Percentiles rank a stretch among this genome's conserved stretches.
Evolutionary conservation across 2,329 filamentous ascomycete species (phyloP).

Genomic region (Hymenoscyphus infarciens): DNA sequence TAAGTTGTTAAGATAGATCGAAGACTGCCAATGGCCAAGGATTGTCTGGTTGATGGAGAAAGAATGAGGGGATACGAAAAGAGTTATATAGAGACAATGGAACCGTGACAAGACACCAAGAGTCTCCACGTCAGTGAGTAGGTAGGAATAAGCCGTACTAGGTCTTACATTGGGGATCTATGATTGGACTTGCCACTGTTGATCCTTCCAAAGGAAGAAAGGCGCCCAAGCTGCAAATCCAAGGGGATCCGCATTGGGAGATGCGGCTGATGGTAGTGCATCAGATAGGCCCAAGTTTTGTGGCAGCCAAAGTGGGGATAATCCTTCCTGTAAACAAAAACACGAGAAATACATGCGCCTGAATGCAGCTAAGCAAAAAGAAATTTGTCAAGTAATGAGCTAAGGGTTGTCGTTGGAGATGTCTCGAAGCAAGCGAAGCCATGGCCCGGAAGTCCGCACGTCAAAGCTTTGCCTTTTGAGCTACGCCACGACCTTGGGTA

Average conservation of each 20-base stretch:
- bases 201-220: not conserved
- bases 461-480: not conserved
- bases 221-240: not conserved
- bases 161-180: not conserved
- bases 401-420: not conserved
- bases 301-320: not conserved
- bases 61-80: not conserved
- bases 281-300: not conserved
- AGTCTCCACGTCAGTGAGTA: not conserved
- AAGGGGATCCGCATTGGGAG: not conserved
- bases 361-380: not conserved
- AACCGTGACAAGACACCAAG: not conserved
- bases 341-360: not conserved
- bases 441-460: not conserved
- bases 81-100: not conserved
- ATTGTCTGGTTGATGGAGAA: not conserved
- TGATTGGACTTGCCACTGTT: not conserved
- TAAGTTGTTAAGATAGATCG: not conserved
- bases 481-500: not conserved
- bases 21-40: not conserved
- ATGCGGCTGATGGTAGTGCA: not conserved
- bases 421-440: constrained; percentile 2
- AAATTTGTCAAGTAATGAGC: not conserved
- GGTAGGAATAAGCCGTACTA: not conserved
- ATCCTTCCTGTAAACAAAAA: not conserved